A percentile compares a stretch with the other conserved stretches of the same genome.
Evolutionary conservation across 345 rosid species (phyloP).

Genomic region (Boechera divaricarpa): DNA sequence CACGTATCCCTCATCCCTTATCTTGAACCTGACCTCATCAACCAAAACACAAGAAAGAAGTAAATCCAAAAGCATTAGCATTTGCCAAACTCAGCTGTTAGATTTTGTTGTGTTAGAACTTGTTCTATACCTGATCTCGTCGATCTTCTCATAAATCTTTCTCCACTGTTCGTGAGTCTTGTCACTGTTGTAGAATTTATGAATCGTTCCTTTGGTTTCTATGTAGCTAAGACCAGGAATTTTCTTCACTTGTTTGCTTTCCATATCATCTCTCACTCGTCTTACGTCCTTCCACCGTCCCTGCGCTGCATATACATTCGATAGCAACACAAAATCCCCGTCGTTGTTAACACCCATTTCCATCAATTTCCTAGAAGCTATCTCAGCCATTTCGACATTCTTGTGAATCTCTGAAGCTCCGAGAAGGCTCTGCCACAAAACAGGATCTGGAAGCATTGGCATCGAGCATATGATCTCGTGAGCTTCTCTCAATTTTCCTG

Average conservation of each 20-base stretch:
- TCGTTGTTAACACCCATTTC: conserved; percentile 77
- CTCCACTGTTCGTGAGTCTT: conserved; percentile 61
- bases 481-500: conserved; percentile 76
- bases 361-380: conserved; percentile 59
- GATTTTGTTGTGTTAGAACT: too few relatives aligned
- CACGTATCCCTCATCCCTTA: conserved; percentile 70
- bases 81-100: neutral
- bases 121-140: conserved; percentile 56
- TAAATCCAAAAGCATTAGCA: neutral
- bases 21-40: conserved; percentile 69
- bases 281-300: conserved; percentile 86
- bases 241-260: conserved; percentile 73
- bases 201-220: conserved; percentile 63
- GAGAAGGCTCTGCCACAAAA: conserved; percentile 87
- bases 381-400: conserved; percentile 79
- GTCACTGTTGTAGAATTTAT: conserved; percentile 77
- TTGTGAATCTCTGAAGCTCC: conserved; percentile 76
- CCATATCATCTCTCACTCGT: conserved; percentile 77
- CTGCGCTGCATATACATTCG: conserved; percentile 77
- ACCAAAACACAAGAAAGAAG: conserved; percentile 22
- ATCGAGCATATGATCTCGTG: conserved; percentile 65
- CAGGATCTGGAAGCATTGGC: conserved; percentile 66
- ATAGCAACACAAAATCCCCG: conserved; percentile 80
- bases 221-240: conserved; percentile 85
- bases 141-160: conserved; percentile 67